These are phyloP conservation scores for Fusarium oligoseptatum DNA, from an alignment of 2,329 filamentous ascomycete species.

Conservation along the genomic window DNA sequence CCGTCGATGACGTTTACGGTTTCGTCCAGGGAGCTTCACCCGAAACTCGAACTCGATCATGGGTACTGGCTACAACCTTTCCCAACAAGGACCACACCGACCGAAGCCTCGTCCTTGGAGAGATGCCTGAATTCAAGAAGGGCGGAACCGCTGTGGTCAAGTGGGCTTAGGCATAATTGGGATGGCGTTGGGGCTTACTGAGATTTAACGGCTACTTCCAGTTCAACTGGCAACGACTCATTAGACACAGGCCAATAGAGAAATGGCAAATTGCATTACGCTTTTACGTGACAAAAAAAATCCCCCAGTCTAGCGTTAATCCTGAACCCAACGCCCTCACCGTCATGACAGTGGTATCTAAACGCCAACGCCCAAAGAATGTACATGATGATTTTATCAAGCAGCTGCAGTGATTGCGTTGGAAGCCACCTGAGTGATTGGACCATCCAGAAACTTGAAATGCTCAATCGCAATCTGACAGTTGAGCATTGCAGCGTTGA, in stretches of 20 bases:
- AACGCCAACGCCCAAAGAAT: constrained; percentile 44
- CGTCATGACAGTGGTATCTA: constrained; percentile 43
- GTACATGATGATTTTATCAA: constrained; percentile 7
- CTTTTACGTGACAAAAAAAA: constrained; percentile 4
- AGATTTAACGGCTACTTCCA: constrained; percentile 16
- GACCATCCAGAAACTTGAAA: constrained; percentile 77
- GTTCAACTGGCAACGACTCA: neutral
- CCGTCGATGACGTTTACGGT: constrained; percentile 80
- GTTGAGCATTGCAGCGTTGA: constrained; percentile 92
- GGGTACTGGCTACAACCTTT: constrained; percentile 85
- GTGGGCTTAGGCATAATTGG: constrained; percentile 54
- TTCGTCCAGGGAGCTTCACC: constrained; percentile 78
- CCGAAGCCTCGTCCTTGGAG: constrained; percentile 68
- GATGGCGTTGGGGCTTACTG: constrained; percentile 38
- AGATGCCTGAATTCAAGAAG: constrained; percentile 75
- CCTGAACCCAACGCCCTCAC: constrained; percentile 31
- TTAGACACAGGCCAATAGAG: constrained; percentile 19
- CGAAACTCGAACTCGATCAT: constrained; percentile 69
- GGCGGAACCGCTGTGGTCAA: constrained; percentile 76
- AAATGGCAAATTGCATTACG: constrained; percentile 3
- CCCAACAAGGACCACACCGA: constrained; percentile 85
- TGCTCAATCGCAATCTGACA: constrained; percentile 87
- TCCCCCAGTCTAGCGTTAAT: constrained; percentile 2
- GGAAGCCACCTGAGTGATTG: constrained; percentile 39
- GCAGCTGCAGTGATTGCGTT: constrained; percentile 16